A percentile compares a stretch with the other conserved stretches of the same genome.
Evolutionary conservation across 352 stramenopile species (phyloP).

Genomic region (Phytophthora pseudosyringae): DNA sequence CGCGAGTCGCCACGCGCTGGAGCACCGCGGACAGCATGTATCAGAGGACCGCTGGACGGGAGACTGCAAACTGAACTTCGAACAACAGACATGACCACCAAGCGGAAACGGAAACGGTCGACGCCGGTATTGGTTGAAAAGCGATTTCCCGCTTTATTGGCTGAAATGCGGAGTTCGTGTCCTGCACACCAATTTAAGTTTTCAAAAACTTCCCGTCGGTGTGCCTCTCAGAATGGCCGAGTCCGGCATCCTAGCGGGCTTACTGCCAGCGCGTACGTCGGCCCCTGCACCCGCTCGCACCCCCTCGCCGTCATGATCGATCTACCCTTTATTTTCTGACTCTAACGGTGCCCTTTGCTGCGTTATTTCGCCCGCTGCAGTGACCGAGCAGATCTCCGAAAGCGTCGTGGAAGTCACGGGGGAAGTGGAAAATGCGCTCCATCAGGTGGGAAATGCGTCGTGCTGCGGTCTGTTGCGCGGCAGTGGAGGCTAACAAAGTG

Average conservation of each 20-base stretch:
- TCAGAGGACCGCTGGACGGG: constrained; percentile 21
- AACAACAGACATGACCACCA: constrained; percentile 17
- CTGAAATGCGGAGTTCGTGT: constrained; percentile 13
- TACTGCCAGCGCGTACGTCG: constrained; percentile 65
- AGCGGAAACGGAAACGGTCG: constrained; percentile 18
- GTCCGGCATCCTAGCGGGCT: constrained; percentile 52
- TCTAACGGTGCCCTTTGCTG: not conserved
- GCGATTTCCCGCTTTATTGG: not conserved
- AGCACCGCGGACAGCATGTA: constrained; percentile 32
- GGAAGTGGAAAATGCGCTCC: constrained; percentile 72
- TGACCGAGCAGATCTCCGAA: constrained; percentile 52
- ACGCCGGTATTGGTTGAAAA: constrained; percentile 19
- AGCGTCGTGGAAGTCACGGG: constrained; percentile 61
- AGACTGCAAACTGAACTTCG: constrained; percentile 15
- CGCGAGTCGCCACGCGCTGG: constrained; percentile 16
- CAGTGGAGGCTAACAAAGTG: not conserved
- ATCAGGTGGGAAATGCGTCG: constrained; percentile 46
- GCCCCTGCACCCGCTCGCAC: not conserved
- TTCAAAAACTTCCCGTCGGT: constrained; percentile 11
- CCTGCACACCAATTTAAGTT: constrained; percentile 14
- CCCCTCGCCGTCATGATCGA: not conserved
- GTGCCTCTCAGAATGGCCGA: constrained; percentile 21
- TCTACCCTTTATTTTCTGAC: not conserved
- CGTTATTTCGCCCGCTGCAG: constrained; percentile 21
- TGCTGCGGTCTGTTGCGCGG: not conserved